A percentile compares a stretch with the other conserved stretches of the same genome.
Evolutionary conservation across 73 alveolate genomes (phyloP).

Genomic region (Durusdinium trenchii): DNA sequence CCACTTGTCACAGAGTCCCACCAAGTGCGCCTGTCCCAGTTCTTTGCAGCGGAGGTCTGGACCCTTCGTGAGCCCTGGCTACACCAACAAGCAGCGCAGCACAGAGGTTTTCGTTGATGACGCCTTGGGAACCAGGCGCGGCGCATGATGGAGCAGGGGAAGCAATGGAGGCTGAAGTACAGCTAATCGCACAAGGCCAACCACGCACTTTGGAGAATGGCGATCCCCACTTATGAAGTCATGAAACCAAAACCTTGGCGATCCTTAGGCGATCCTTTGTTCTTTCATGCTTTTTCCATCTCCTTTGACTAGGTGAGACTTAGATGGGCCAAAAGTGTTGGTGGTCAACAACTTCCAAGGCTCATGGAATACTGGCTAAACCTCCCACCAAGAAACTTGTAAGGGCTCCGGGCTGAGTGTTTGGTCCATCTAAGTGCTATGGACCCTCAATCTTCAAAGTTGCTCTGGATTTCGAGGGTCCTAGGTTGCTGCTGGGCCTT

Average conservation of each 20-base stretch:
- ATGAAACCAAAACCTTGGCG: background rate
- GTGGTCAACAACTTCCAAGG: no score
- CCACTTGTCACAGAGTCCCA: background rate
- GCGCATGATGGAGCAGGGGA: no score
- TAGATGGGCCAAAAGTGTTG: no score
- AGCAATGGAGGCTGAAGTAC: no score
- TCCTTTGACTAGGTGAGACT: background rate
- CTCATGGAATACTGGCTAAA: no score
- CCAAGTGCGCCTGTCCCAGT: no score
- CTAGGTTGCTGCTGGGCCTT: background rate
- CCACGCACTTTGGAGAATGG: background rate
- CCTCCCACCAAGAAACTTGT: no score
- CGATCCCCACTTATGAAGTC: background rate
- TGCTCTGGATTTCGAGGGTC: no score
- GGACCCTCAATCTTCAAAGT: no score
- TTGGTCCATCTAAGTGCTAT: no score
- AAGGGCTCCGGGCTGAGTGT: no score
- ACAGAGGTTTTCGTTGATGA: background rate
- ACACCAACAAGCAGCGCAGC: background rate
- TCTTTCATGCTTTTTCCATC: background rate
- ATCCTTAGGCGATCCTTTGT: background rate
- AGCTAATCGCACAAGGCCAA: background rate
- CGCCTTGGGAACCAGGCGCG: background rate
- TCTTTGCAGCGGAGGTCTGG: constrained; percentile 56
- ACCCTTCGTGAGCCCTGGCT: constrained; percentile 41